Percentiles rank a stretch among this genome's conserved stretches.
These are phyloP conservation scores for Volvox carteri DNA, from an alignment of 163 green algal genomes.

Conservation along the genomic window DNA sequence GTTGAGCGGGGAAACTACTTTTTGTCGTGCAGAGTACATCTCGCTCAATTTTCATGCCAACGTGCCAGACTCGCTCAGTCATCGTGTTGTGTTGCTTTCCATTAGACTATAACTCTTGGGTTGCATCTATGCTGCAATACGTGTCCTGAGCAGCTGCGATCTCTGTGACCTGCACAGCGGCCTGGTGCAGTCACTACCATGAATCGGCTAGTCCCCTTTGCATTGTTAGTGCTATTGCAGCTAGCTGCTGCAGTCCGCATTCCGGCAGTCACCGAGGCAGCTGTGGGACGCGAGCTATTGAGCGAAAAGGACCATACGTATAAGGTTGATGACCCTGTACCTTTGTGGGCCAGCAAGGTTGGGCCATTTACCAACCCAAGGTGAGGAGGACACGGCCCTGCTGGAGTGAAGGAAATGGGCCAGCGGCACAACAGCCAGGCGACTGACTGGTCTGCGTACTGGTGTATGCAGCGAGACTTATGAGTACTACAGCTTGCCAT, in stretches of 20 bases:
- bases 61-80: too few relatives aligned
- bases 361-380: slow-evolving; percentile 78
- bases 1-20: neutral
- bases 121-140: slow-evolving; percentile 21
- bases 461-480: slow-evolving; percentile 91
- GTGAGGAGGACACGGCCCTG: slow-evolving; percentile 31
- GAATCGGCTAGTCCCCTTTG: slow-evolving; percentile 25
- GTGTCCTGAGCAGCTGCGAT: neutral
- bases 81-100: neutral
- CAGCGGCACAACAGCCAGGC: slow-evolving; percentile 37
- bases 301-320: slow-evolving; percentile 59
- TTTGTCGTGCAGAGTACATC: slow-evolving; percentile 3
- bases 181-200: slow-evolving; percentile 1
- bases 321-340: slow-evolving; percentile 73
- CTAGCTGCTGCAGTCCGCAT: slow-evolving; percentile 18
- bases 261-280: neutral
- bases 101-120: neutral
- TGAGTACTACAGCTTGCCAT: slow-evolving; percentile 96
- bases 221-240: slow-evolving; percentile 39
- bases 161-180: slow-evolving; percentile 1
- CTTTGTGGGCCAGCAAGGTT: slow-evolving; percentile 91
- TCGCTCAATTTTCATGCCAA: neutral
- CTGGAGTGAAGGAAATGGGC: neutral
- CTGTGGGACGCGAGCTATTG: slow-evolving; percentile 47
- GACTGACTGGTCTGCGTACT: neutral